Percentiles rank a stretch among this genome's conserved stretches.
Conservation (phyloP, 179 eudicot species). For the Corrigiola litoralis region DNA sequence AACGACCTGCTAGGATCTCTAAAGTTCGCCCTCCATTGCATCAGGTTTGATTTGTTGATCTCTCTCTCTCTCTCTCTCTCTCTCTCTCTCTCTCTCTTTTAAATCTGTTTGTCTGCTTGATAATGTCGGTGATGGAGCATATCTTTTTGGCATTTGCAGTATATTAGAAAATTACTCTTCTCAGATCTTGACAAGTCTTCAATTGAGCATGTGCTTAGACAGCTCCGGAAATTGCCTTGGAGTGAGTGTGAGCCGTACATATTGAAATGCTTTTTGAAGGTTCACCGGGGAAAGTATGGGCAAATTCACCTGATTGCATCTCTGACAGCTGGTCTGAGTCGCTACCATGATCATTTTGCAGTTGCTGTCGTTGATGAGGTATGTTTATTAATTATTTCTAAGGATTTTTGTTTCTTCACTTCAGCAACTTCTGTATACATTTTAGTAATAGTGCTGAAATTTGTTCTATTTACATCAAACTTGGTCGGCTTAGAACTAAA, state of each 20-base stretch:
- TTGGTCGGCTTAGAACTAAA: background rate
- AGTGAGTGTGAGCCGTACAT: slow-evolving; percentile 85
- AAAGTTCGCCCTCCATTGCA: slow-evolving; percentile 97
- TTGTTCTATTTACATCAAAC: background rate
- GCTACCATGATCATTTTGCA: slow-evolving; percentile 92
- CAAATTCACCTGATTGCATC: slow-evolving; percentile 97
- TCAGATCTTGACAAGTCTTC: slow-evolving; percentile 91
- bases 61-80: background rate
- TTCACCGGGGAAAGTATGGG: slow-evolving; percentile 95
- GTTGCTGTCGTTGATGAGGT: slow-evolving; percentile 99
- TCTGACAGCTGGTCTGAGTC: slow-evolving; percentile 88
- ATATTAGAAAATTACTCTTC: slow-evolving; percentile 87
- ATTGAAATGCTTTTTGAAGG: slow-evolving; percentile 90
- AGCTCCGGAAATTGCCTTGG: slow-evolving; percentile 98
- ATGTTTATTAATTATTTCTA: slow-evolving; percentile 12
- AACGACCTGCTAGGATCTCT: slow-evolving; percentile 84
- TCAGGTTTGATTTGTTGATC: slow-evolving; percentile 53
- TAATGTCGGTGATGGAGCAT: slow-evolving; percentile 13
- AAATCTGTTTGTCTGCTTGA: background rate
- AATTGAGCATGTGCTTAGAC: slow-evolving; percentile 94
- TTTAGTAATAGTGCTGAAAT: background rate
- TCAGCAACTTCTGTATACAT: background rate
- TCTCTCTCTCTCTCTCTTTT: too few relatives aligned
- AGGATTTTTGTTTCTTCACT: background rate
- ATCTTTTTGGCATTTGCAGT: slow-evolving; percentile 50